phyloP scores from a whole-genome alignment of 805 yeast genomes.

The Schizosaccharomyces cryophilus region DNA sequence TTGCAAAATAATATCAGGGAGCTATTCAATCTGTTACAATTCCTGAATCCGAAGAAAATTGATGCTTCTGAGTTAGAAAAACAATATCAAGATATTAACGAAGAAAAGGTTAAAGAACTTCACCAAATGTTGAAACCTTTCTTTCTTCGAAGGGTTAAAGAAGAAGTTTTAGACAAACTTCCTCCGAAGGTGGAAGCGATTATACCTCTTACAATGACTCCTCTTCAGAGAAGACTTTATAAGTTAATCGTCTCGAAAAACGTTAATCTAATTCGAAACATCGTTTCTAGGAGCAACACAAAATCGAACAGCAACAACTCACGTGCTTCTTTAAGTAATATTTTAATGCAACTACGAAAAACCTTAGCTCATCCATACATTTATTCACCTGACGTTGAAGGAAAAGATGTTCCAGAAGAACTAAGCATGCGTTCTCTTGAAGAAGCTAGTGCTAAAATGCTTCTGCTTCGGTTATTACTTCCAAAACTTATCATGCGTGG shows the following conservation, averaged over 20 bases:
- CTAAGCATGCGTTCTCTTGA: conserved; percentile 39
- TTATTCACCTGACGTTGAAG: conserved; percentile 53
- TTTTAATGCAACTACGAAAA: conserved; percentile 63
- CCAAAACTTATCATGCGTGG: conserved; percentile 19
- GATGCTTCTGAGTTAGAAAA: conserved; percentile 65
- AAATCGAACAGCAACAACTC: conserved; percentile 23
- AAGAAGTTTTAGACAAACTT: conserved; percentile 42
- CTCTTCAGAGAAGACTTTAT: conserved; percentile 39
- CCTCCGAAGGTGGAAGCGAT: conserved; percentile 79
- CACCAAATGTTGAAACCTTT: conserved; percentile 56
- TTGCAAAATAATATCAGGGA: conserved; percentile 74
- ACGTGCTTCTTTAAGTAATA: conserved; percentile 38
- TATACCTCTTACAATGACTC: conserved; percentile 41
- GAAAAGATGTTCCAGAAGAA: conserved; percentile 33
- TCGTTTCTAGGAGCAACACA: conserved; percentile 17
- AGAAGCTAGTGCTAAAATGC: conserved; percentile 64
- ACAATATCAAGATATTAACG: conserved; percentile 41
- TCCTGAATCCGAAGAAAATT: conserved; percentile 59
- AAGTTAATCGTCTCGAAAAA: conserved; percentile 32
- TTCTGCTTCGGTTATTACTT: conserved; percentile 30
- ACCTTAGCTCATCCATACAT: conserved; percentile 77
- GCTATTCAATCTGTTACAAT: conserved; percentile 65
- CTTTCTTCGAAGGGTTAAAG: conserved; percentile 55
- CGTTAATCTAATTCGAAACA: conserved; percentile 33
- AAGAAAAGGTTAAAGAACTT: conserved; percentile 56